Evolutionary conservation across 192 early-diverging fungal species (phyloP).

Genomic region (Coemansia sp.): DNA sequence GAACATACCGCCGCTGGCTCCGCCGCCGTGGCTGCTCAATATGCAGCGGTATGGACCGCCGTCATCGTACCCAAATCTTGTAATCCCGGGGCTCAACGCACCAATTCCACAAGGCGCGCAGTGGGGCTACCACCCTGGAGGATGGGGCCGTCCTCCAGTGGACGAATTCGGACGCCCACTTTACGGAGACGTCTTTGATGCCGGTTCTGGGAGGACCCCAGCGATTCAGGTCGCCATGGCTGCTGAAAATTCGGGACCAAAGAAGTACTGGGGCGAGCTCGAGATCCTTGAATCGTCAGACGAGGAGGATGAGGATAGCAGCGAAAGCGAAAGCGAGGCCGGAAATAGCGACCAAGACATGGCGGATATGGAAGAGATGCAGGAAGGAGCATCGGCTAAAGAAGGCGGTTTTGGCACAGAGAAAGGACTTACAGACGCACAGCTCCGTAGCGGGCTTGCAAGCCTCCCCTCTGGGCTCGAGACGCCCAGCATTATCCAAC

Average conservation of each 20-base stretch:
- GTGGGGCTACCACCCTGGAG: constrained; percentile 98
- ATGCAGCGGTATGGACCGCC: constrained; percentile 98
- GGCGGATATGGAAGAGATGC: constrained; percentile 20
- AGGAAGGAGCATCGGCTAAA: constrained; percentile 31
- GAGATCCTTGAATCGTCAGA: constrained; percentile 66
- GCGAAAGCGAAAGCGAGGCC: constrained; percentile 29
- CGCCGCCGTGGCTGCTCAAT: constrained; percentile 96
- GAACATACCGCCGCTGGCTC: constrained; percentile 86
- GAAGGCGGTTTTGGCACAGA: constrained; percentile 42
- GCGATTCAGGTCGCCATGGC: constrained; percentile 16
- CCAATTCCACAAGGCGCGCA: constrained; percentile 97
- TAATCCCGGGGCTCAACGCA: constrained; percentile 91
- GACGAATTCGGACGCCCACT: constrained; percentile 87
- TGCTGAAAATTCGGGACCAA: constrained; percentile 11
- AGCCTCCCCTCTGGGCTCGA: constrained; percentile 63
- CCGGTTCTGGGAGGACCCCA: constrained; percentile 50
- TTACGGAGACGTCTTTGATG: constrained; percentile 95
- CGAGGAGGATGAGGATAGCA: constrained; percentile 73
- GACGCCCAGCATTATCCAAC: constrained; percentile 88
- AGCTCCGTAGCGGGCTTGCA: constrained; percentile 63
- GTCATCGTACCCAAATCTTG: constrained; percentile 87
- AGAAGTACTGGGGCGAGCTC: constrained; percentile 86
- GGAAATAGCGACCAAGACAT: constrained; percentile 52
- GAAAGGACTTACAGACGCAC: constrained; percentile 52
- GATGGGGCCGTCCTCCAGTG: constrained; percentile 84